Percentiles rank a stretch among this genome's conserved stretches.
phyloP scores from a whole-genome alignment of 148 eudicot species.

The Heliosperma pusillum region DNA sequence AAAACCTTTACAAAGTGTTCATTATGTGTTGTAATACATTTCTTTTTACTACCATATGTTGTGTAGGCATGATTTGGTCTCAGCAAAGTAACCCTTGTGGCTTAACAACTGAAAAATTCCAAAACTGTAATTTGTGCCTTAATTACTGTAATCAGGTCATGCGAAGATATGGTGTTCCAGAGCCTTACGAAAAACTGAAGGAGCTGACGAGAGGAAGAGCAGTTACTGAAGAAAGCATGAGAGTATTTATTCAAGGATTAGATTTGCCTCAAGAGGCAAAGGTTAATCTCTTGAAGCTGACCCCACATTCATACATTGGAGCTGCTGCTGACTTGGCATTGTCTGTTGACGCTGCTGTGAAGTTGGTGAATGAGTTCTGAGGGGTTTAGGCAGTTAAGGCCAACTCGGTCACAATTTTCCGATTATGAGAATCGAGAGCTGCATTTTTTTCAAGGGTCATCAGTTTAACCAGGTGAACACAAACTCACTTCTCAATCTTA shows the following conservation, averaged over 20 bases:
- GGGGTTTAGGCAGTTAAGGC: constrained; percentile 8
- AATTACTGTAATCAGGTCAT: constrained; percentile 50
- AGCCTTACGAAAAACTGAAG: constrained; percentile 91
- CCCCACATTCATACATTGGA: constrained; percentile 75
- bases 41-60: too few species aligned
- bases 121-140: neutral
- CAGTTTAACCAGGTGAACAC: neutral
- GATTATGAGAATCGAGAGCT: neutral
- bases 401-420: neutral
- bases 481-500: constrained; percentile 8
- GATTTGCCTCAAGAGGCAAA: constrained; percentile 70
- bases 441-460: neutral
- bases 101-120: neutral
- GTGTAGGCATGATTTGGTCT: neutral
- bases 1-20: too few species aligned
- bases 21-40: too few species aligned
- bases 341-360: constrained; percentile 34
- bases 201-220: constrained; percentile 86
- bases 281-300: constrained; percentile 54
- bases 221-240: constrained; percentile 65
- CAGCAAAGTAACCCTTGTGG: neutral
- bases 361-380: constrained; percentile 18
- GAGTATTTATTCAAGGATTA: constrained; percentile 63
- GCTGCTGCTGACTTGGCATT: constrained; percentile 57
- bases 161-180: constrained; percentile 93